These are phyloP conservation scores for Boletellus sp. DNA, from an alignment of 1,284 basidiomycete species.

Conservation along the genomic window DNA sequence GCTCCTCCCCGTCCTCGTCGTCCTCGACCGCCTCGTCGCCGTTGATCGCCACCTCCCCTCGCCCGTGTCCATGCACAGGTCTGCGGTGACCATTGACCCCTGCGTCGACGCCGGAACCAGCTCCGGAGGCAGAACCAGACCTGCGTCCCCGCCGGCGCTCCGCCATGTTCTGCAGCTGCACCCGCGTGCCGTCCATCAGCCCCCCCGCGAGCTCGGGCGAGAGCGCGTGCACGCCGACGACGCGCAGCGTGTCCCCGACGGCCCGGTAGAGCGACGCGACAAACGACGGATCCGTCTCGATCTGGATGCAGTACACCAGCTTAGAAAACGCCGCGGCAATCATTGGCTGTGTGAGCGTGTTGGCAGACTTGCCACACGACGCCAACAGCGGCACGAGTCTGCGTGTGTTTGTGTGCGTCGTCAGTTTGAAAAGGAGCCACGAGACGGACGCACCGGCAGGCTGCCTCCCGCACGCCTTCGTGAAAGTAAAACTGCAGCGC, in stretches of 20 bases:
- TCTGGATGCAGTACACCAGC: conserved; percentile 61
- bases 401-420: no score
- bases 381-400: conserved; percentile 76
- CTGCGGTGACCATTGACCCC: no score
- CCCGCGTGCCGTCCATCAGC: conserved; percentile 63
- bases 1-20: conserved; percentile 40
- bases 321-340: conserved; percentile 66
- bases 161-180: conserved; percentile 62
- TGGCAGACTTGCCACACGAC: conserved; percentile 64
- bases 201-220: conserved; percentile 49
- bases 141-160: conserved; percentile 52
- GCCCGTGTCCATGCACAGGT: conserved; percentile 35
- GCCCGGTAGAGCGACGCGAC: conserved; percentile 76
- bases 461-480: conserved; percentile 77
- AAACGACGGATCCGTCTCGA: conserved; percentile 70
- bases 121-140: no score
- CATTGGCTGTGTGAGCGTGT: conserved; percentile 64
- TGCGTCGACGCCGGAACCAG: no score
- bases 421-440: no score
- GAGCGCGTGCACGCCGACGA: conserved; percentile 53
- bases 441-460: conserved; percentile 30
- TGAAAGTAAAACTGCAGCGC: conserved; percentile 74
- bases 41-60: conserved; percentile 33
- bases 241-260: conserved; percentile 61
- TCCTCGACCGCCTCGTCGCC: no score